Evolutionary conservation across 129 eudicot genomes (phyloP), one percentile per base, ranked within the genome.

Genomic region (Tagetes erecta): DNA sequence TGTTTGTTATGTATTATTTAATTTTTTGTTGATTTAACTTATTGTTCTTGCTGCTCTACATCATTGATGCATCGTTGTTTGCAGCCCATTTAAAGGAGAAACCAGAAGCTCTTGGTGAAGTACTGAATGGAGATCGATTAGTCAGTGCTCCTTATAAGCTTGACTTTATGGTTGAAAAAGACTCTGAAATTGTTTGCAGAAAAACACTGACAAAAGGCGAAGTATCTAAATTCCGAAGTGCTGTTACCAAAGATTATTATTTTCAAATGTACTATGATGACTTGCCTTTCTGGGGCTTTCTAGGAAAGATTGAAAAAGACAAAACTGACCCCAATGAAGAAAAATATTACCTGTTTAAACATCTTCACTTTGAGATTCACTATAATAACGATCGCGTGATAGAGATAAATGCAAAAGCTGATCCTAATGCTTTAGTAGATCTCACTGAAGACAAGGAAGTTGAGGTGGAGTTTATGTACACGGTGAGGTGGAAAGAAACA

Each of bases 101-200:
- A 72, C 82, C 80, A 44, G 97, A 88, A 86, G 95, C 89, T 70
- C 92, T 91, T 27, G 97, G 92, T 44, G 97, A 91, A 81, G 88
- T 91, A 31, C 68, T 91, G 64, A 91, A 88, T 76, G 97, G 95
- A 56, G 97, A 91, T 31, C 89, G 95, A 68, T 81, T 91, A 64
- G 90, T 91, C 36, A 83, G 87, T 81, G 95, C 87, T 64, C 97
- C 95, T 33, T 91, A 88, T 76, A 83, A 78, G 57, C 88, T 91
- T 34, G 84, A 86, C 70, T 91, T 88, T 60, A 76, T 86, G 80
- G 81, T 78, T 20, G 91, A 91, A 9, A 91, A 78, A 68, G 95
- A 91, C 58, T 78, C 89, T 0, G 91, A 84, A 76, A 67, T 76
- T 46, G 81, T 86, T 58, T 86, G 90, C 83, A 80, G 47, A 58